phyloP scores from a whole-genome alignment of 2,329 filamentous ascomycete genomes.

The Talaromyces marneffei region DNA sequence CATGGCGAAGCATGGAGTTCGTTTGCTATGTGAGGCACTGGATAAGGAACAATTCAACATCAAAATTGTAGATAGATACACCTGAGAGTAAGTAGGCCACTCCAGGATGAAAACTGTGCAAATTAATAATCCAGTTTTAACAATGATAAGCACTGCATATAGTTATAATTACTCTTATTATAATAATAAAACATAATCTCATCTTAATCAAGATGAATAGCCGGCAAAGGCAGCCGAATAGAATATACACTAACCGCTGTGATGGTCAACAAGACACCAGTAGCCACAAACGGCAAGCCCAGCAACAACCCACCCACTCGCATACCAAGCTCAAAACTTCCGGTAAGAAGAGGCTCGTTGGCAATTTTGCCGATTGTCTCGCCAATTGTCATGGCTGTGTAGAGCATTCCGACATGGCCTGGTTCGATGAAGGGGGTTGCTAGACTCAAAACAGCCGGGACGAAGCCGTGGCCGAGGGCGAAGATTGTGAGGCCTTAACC shows the following conservation, averaged over 20 bases:
- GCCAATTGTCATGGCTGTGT: slow-evolving; percentile 15
- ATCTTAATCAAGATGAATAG: slow-evolving; percentile 13
- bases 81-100: too few species aligned
- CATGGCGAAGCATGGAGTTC: too few species aligned
- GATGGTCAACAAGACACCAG: slow-evolving; percentile 13
- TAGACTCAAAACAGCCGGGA: slow-evolving; percentile 13
- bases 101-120: too few species aligned
- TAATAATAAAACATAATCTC: neutral
- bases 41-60: too few species aligned
- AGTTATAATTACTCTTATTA: neutral
- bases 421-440: slow-evolving; percentile 14
- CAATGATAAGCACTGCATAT: neutral
- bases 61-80: too few species aligned
- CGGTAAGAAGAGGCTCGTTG: slow-evolving; percentile 12
- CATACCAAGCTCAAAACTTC: slow-evolving; percentile 13
- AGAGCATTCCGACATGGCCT: slow-evolving; percentile 14
- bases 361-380: slow-evolving; percentile 16
- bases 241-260: slow-evolving; percentile 10
- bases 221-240: slow-evolving; percentile 7
- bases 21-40: too few species aligned
- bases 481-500: slow-evolving; percentile 14
- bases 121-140: too few species aligned
- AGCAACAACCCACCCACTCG: slow-evolving; percentile 12
- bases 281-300: slow-evolving; percentile 14
- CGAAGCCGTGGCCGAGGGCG: slow-evolving; percentile 15